A percentile compares a stretch with the other conserved stretches of the same genome.
Evolutionary conservation across 192 early-diverging fungal species (phyloP).

Genomic region (Coemansia sp.): DNA sequence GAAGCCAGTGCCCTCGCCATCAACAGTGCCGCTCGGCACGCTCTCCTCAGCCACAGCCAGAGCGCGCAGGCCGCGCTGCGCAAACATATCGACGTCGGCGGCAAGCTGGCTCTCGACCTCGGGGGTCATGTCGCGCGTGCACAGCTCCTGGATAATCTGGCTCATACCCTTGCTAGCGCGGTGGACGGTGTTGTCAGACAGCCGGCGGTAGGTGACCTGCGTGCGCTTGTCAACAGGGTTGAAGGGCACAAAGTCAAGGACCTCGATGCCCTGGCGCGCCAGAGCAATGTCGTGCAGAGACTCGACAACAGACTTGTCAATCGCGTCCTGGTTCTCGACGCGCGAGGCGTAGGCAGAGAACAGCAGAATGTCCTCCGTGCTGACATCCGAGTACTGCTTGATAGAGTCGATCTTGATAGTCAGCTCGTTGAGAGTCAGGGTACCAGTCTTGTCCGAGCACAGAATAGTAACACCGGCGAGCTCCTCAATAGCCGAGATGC

Average conservation of each 20-base stretch:
- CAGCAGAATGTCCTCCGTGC: conserved; percentile 60
- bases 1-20: conserved; percentile 65
- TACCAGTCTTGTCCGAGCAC: conserved; percentile 95
- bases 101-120: conserved; percentile 60
- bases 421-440: conserved; percentile 85
- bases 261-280: conserved; percentile 65
- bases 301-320: conserved; percentile 71
- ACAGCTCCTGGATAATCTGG: conserved; percentile 69
- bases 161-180: conserved; percentile 77
- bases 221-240: conserved; percentile 79
- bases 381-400: conserved; percentile 65
- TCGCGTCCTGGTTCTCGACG: conserved; percentile 76
- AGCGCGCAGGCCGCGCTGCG: conserved; percentile 66
- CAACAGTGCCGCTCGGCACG: conserved; percentile 58
- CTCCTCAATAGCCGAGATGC: conserved; percentile 79
- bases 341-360: conserved; percentile 75
- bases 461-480: conserved; percentile 79
- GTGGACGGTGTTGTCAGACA: conserved; percentile 61
- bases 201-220: conserved; percentile 66
- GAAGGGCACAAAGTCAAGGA: conserved; percentile 68
- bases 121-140: conserved; percentile 67
- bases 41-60: conserved; percentile 73
- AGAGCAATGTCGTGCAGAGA: conserved; percentile 58
- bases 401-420: conserved; percentile 69
- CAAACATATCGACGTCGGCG: conserved; percentile 69